These are phyloP conservation scores for Candida sp. DNA, from an alignment of 1,139 yeast genomes.

Conservation along the genomic window DNA sequence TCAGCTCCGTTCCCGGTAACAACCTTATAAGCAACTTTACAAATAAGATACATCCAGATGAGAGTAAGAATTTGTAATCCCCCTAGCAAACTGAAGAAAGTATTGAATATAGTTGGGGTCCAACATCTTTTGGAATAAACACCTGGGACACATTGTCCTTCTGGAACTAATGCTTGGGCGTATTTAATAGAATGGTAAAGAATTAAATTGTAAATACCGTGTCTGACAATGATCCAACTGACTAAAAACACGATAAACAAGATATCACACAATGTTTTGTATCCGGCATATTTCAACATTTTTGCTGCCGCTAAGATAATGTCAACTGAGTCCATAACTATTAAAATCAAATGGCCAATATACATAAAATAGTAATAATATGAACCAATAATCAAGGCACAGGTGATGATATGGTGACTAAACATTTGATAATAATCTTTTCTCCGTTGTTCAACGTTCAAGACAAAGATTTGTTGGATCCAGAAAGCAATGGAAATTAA, in stretches of 20 bases:
- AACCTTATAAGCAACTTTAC: slow-evolving; percentile 67
- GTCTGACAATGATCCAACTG: slow-evolving; percentile 72
- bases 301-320: slow-evolving; percentile 71
- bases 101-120: slow-evolving; percentile 46
- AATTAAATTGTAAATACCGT: slow-evolving; percentile 69
- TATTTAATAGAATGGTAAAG: slow-evolving; percentile 48
- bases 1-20: slow-evolving; percentile 74
- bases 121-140: slow-evolving; percentile 48
- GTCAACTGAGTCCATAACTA: slow-evolving; percentile 84
- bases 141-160: slow-evolving; percentile 33
- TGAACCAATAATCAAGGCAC: slow-evolving; percentile 64
- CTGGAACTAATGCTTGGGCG: slow-evolving; percentile 33
- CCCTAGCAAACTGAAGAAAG: slow-evolving; percentile 55
- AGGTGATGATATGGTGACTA: slow-evolving; percentile 82
- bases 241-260: slow-evolving; percentile 66
- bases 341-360: slow-evolving; percentile 74
- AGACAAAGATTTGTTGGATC: slow-evolving; percentile 76
- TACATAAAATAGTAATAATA: slow-evolving; percentile 71
- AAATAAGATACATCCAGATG: slow-evolving; percentile 74
- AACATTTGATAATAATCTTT: slow-evolving; percentile 88
- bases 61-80: slow-evolving; percentile 65
- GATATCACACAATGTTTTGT: slow-evolving; percentile 55
- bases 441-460: slow-evolving; percentile 74
- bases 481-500: slow-evolving; percentile 71
- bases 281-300: slow-evolving; percentile 71